phyloP scores from a whole-genome alignment of 495 filamentous ascomycete species.

The Barbatosphaeria neglecta region DNA sequence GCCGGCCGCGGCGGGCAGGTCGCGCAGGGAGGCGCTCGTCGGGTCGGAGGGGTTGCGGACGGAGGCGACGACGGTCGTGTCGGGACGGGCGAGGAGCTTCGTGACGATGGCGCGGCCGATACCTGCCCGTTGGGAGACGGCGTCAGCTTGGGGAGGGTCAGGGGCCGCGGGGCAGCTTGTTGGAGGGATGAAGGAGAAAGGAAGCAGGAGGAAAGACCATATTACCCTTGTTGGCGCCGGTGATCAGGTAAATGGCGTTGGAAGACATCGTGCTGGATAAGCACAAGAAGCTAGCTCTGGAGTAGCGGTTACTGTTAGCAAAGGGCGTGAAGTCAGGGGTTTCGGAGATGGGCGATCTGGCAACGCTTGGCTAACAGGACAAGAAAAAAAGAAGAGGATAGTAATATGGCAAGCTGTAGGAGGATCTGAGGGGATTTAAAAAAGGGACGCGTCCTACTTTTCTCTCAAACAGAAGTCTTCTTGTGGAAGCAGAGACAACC shows the following conservation, averaged over 20 bases:
- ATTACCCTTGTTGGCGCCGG: neutral
- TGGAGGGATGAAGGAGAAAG: neutral
- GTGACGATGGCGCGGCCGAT: slow-evolving; percentile 33
- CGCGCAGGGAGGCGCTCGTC: slow-evolving; percentile 8
- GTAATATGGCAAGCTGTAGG: too few species aligned
- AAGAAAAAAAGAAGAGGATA: too few species aligned
- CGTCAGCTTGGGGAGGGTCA: neutral
- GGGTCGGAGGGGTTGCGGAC: slow-evolving; percentile 22
- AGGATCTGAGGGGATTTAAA: too few species aligned
- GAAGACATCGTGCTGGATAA: neutral
- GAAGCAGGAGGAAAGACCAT: neutral
- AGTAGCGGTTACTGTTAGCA: too few species aligned
- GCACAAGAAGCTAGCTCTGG: too few species aligned
- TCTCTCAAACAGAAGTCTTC: too few species aligned
- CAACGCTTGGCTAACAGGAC: too few species aligned
- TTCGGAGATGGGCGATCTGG: too few species aligned
- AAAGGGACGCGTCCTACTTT: too few species aligned
- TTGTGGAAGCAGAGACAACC: too few species aligned
- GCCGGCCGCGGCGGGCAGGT: slow-evolving; percentile 16
- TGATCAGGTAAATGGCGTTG: neutral
- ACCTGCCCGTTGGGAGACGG: slow-evolving; percentile 12
- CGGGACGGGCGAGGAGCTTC: slow-evolving; percentile 26
- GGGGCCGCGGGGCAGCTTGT: neutral
- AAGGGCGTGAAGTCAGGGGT: too few species aligned
- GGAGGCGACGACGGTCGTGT: slow-evolving; percentile 37